Base-by-base conservation (phyloP, 352 stramenopile species). In the Globisporangium irregulare region DNA sequence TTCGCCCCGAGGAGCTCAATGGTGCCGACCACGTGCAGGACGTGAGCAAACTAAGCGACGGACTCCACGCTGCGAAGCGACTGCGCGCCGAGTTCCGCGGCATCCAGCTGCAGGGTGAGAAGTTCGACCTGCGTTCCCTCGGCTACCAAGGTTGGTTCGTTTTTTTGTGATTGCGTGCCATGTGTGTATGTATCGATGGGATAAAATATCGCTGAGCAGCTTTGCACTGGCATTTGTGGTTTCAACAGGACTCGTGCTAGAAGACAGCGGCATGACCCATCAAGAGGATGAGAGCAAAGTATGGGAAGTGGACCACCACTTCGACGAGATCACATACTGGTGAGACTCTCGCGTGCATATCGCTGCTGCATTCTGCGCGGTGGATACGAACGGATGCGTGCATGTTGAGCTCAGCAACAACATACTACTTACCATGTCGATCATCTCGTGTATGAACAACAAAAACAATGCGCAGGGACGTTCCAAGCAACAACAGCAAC, bases 231-330 rank as follows among this genome's bases (percentile, higher is more conserved):
- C 46, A 8, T 22, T 24, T 62, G 18, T 10, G 54, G 51, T 38
- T 12, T 25, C 32, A 46, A 25, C 50, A 92, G 80, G 86, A 7
- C 73, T 94, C 57, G 64, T 92, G 25, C 55, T 92, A 50, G 80
- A 91, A 70, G 79, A 90, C 66, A 84, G 72, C 56, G 79, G 78
- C 18, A 78, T 86, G 74, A 77, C 74, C 53, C 78, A 91, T 56
- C 15, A 72, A 2, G 72, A 82, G 25, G 84, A 91, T 60, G 82
- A 91, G 75, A 82, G 82, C 46, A 75, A 79, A 27, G 76, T 92
- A 36, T 94, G 84, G 84, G 86, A 94, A 67, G 77, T 94, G 12
- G 86, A 92, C 27, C 73, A 82, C 56, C 83, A 94, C 59, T 94
- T 94, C 53, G 74, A 90, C n/a, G 72, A 84, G 46, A 48, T 93